Percentiles rank a stretch among this genome's conserved stretches.
These are phyloP conservation scores for Scalesia atractyloides DNA, from an alignment of 129 eudicot genomes.

Conservation along the genomic window DNA sequence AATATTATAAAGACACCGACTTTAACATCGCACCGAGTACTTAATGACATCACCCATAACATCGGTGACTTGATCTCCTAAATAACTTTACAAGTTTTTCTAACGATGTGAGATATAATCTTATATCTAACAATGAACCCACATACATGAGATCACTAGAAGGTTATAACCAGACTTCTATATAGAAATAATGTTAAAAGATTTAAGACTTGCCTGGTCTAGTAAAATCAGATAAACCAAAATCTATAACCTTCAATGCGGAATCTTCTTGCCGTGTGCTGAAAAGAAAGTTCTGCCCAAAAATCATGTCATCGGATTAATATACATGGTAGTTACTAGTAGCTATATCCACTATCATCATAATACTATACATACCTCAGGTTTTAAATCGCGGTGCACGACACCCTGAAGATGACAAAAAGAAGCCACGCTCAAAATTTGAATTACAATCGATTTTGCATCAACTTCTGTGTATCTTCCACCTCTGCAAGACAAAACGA, in stretches of 20 bases:
- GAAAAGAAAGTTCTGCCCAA: conserved; percentile 89
- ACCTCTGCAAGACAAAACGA: conserved; percentile 59
- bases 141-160: neutral
- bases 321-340: neutral
- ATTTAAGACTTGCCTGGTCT: conserved; percentile 68
- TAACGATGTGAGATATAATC: neutral
- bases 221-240: conserved; percentile 89
- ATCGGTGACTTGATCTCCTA: neutral
- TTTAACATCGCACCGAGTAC: neutral
- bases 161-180: neutral
- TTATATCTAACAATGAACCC: neutral
- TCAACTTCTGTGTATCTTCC: conserved; percentile 91
- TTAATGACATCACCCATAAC: neutral
- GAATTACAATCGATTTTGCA: conserved; percentile 81
- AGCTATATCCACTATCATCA: neutral
- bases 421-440: conserved; percentile 63
- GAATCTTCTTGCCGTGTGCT: conserved; percentile 84
- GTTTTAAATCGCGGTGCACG: conserved; percentile 97
- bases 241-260: conserved; percentile 81
- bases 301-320: conserved; percentile 20
- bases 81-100: neutral
- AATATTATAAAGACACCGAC: neutral
- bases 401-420: conserved; percentile 94
- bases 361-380: conserved; percentile 62
- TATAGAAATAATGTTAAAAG: neutral